Evolutionary conservation across 805 yeast genomes (phyloP).

Genomic region (Wickerhamomyces queroliae): DNA sequence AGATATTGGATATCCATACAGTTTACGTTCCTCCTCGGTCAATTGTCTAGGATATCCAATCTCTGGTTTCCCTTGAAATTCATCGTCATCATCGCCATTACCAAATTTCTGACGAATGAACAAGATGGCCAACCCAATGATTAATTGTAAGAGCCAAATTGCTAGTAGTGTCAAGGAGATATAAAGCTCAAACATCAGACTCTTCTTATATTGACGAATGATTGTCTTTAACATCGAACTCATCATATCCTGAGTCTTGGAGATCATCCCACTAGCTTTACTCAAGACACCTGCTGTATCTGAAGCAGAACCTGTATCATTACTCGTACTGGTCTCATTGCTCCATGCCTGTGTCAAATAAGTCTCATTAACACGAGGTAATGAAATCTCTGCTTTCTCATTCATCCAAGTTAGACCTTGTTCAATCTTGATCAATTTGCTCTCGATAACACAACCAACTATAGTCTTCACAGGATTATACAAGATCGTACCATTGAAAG

Average conservation of each 20-base stretch:
- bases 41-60: constrained; percentile 17
- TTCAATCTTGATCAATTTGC: constrained; percentile 61
- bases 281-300: background rate
- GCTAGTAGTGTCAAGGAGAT: constrained; percentile 39
- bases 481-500: constrained; percentile 67
- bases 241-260: constrained; percentile 21
- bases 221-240: constrained; percentile 20
- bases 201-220: constrained; percentile 27
- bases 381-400: constrained; percentile 47
- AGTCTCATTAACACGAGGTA: constrained; percentile 45
- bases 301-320: constrained; percentile 6
- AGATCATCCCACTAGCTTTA: constrained; percentile 9
- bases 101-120: background rate
- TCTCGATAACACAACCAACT: constrained; percentile 74
- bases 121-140: constrained; percentile 26
- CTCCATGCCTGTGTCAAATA: constrained; percentile 21
- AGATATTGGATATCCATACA: constrained; percentile 16
- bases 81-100: background rate
- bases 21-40: constrained; percentile 9
- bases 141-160: constrained; percentile 42
- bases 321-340: constrained; percentile 2
- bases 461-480: constrained; percentile 57
- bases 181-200: constrained; percentile 39
- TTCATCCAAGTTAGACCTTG: constrained; percentile 77
- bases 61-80: constrained; percentile 1